Percentiles rank a stretch among this genome's conserved stretches.
These are phyloP conservation scores for Fraxinus xanthoxyloides DNA, from an alignment of 305 asterid species.

Conservation along the genomic window DNA sequence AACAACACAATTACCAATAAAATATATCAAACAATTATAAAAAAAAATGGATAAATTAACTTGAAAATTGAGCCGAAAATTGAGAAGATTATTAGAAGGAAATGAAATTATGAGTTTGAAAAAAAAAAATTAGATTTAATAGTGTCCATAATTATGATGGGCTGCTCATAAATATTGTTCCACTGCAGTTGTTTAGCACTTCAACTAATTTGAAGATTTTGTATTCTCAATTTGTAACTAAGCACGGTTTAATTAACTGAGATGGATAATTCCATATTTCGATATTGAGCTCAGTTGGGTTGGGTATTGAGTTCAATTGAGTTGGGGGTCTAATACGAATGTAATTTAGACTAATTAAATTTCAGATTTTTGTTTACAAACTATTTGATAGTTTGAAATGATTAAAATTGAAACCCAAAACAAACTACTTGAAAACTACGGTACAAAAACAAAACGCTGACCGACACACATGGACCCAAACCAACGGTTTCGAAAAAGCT, in stretches of 20 bases:
- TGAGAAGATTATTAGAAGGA: neutral
- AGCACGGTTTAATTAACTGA: no score
- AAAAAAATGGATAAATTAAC: no score
- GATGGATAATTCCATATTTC: no score
- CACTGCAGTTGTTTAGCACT: no score
- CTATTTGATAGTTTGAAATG: neutral
- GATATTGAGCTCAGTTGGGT: no score
- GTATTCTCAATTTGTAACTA: no score
- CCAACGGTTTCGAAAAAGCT: neutral
- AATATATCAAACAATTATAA: neutral
- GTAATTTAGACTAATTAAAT: no score
- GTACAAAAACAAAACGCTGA: neutral
- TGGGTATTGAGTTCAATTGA: no score
- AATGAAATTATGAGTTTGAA: no score
- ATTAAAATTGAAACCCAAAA: neutral
- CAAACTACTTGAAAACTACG: neutral
- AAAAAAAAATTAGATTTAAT: neutral
- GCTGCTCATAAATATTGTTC: neutral
- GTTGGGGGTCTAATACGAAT: neutral
- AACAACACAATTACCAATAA: neutral
- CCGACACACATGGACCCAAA: neutral
- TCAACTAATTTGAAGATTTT: no score
- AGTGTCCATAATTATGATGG: no score
- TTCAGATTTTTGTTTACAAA: no score
- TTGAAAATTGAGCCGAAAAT: neutral